A percentile compares a stretch with the other conserved stretches of the same genome.
Evolutionary conservation across 2,329 filamentous ascomycete genomes (phyloP).

Genomic region (Clonostachys rosea): DNA sequence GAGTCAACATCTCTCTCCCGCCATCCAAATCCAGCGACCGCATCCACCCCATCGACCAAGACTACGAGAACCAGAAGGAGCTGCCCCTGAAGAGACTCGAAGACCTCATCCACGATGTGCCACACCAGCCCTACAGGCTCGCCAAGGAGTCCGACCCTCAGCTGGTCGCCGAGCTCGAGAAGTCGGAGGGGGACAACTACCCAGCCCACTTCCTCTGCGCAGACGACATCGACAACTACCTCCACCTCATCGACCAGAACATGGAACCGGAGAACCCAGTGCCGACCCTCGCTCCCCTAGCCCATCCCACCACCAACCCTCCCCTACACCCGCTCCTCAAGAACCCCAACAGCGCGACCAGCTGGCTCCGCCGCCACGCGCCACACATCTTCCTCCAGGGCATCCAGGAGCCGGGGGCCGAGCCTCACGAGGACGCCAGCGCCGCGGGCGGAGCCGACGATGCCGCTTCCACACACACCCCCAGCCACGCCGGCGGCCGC

Average conservation of each 20-base stretch:
- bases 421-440: constrained; percentile 32
- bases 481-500: constrained; percentile 17
- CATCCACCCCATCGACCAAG: constrained; percentile 20
- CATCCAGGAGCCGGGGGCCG: constrained; percentile 60
- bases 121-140: constrained; percentile 44
- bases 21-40: constrained; percentile 27
- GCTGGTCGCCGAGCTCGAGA: constrained; percentile 41
- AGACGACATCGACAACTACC: constrained; percentile 70
- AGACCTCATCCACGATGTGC: constrained; percentile 45
- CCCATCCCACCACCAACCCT: constrained; percentile 26
- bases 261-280: constrained; percentile 38
- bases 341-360: constrained; percentile 91
- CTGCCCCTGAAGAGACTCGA: constrained; percentile 41
- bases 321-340: constrained; percentile 35
- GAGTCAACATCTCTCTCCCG: constrained; percentile 63
- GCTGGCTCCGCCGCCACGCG: constrained; percentile 85
- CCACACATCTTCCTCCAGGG: constrained; percentile 82
- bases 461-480: constrained; percentile 8
- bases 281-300: constrained; percentile 46
- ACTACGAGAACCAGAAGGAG: constrained; percentile 30
- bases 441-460: constrained; percentile 14
- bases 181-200: constrained; percentile 45
- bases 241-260: constrained; percentile 56
- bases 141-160: constrained; percentile 61
- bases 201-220: constrained; percentile 64